Evolutionary conservation across 2,329 filamentous ascomycete genomes (phyloP).

Genomic region (Ambrosiella beaveri): DNA sequence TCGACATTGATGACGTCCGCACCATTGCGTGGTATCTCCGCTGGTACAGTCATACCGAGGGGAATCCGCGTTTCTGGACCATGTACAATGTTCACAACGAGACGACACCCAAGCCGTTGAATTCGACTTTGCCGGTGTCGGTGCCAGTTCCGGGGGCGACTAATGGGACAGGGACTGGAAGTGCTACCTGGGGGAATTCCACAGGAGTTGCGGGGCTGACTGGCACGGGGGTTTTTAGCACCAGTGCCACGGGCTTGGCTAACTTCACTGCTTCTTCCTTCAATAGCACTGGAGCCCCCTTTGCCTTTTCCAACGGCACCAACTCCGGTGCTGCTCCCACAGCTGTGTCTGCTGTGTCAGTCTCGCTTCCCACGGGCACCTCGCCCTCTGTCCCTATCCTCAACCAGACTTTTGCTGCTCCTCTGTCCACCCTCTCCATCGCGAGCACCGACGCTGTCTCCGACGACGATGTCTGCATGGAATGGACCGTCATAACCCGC

Average conservation of each 20-base stretch:
- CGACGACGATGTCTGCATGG: constrained; percentile 7
- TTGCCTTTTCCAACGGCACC: not conserved
- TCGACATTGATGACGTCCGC: constrained; percentile 9
- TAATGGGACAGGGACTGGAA: not conserved
- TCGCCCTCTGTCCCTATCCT: not conserved
- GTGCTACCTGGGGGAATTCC: not conserved
- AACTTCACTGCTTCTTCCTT: not conserved
- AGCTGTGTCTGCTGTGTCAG: not conserved
- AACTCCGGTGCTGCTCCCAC: not conserved
- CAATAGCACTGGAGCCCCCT: constrained; percentile 1
- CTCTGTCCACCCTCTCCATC: not conserved
- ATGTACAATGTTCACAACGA: constrained; percentile 11
- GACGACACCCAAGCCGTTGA: constrained; percentile 6
- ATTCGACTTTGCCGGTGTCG: constrained; percentile 1
- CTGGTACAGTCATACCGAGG: constrained; percentile 10
- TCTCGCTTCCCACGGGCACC: not conserved
- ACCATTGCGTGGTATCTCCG: constrained; percentile 13
- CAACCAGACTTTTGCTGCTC: not conserved
- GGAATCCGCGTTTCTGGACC: constrained; percentile 12
- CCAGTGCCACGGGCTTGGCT: not conserved
- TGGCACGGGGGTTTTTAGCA: not conserved
- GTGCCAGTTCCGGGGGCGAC: not conserved
- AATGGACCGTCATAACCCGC: constrained; percentile 13
- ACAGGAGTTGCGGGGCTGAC: not conserved
- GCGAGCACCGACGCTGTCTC: not conserved